Evolutionary conservation across 2,329 filamentous ascomycete species (phyloP).

Genomic region (Cordyceps pruinosa): DNA sequence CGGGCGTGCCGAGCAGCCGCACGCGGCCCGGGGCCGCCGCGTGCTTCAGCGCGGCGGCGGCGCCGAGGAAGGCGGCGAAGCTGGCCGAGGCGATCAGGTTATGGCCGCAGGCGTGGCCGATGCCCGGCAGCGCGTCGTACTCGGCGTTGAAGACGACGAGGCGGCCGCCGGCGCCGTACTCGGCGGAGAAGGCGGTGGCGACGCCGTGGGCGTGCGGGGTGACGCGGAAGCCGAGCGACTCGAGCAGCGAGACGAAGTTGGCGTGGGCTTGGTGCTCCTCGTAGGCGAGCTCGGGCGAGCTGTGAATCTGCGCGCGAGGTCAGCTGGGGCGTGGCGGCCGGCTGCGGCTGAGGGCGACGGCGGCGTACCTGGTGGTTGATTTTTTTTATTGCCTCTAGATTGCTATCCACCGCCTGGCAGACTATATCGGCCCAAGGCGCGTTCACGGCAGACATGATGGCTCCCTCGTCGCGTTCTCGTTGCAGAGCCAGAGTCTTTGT

Average conservation of each 20-base stretch:
- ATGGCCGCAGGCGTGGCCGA: constrained; percentile 31
- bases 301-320: constrained; percentile 16
- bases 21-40: constrained; percentile 26
- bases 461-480: neutral
- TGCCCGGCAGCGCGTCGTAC: constrained; percentile 28
- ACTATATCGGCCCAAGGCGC: neutral
- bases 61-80: constrained; percentile 28
- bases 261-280: constrained; percentile 25
- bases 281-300: constrained; percentile 24
- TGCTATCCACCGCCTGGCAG: neutral
- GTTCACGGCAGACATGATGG: neutral
- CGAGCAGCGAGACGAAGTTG: constrained; percentile 18
- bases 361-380: constrained; percentile 3
- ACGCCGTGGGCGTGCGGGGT: constrained; percentile 27
- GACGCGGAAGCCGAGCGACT: constrained; percentile 20
- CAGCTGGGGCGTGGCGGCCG: neutral
- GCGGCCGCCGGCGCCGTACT: constrained; percentile 22
- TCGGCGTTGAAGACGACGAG: constrained; percentile 27
- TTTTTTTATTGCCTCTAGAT: neutral
- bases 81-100: constrained; percentile 25
- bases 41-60: constrained; percentile 21
- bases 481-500: neutral
- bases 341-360: too few relatives aligned
- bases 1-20: constrained; percentile 33
- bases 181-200: constrained; percentile 27